Percentiles rank a stretch among this genome's conserved stretches.
phyloP scores from a whole-genome alignment of 495 filamentous ascomycete species.

The Poronia punctata region DNA sequence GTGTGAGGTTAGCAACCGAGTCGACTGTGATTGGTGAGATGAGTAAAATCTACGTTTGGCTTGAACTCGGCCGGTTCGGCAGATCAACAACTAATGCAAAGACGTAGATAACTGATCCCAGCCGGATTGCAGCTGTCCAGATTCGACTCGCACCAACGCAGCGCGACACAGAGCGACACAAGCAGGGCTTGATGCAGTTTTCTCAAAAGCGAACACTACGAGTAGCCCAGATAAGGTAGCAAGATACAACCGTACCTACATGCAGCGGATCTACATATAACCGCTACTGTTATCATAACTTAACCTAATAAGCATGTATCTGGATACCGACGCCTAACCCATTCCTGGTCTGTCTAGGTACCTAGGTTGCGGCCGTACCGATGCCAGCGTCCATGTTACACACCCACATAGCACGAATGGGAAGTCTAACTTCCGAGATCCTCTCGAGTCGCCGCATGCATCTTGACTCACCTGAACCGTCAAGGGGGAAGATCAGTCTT shows the following conservation, averaged over 20 bases:
- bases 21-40: slow-evolving; percentile 6
- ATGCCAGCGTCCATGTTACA: slow-evolving; percentile 8
- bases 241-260: neutral
- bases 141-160: too few relatives aligned
- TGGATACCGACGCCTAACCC: too few relatives aligned
- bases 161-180: too few relatives aligned
- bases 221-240: neutral
- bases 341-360: slow-evolving; percentile 4
- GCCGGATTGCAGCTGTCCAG: too few relatives aligned
- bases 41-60: too few relatives aligned
- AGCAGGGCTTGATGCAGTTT: too few relatives aligned
- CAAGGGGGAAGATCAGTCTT: slow-evolving; percentile 9
- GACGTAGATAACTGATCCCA: too few relatives aligned
- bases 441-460: slow-evolving; percentile 11
- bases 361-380: slow-evolving; percentile 8
- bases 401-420: slow-evolving; percentile 6
- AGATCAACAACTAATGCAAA: too few relatives aligned
- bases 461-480: slow-evolving; percentile 12
- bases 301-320: too few relatives aligned
- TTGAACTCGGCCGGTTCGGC: slow-evolving; percentile 9
- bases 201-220: too few relatives aligned
- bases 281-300: too few relatives aligned
- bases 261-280: too few relatives aligned
- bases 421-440: slow-evolving; percentile 9
- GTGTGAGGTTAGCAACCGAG: slow-evolving; percentile 3